Evolutionary conservation across 2,329 filamentous ascomycete species (phyloP).

Genomic region (Sclerotinia minor): DNA sequence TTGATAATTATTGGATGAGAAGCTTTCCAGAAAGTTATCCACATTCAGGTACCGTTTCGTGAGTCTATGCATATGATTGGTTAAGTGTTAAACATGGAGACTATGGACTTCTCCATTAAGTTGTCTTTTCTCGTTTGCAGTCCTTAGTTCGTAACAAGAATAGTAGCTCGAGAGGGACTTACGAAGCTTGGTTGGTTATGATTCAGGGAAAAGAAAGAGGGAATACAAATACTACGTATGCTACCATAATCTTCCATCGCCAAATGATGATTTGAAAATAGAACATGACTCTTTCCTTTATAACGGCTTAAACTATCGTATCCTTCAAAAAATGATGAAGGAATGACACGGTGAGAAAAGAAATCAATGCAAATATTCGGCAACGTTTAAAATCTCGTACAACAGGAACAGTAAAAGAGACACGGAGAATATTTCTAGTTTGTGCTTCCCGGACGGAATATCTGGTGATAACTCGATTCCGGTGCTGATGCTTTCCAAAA

Average conservation of each 20-base stretch:
- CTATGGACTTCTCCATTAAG: conserved; percentile 4
- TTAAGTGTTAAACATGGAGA: neutral
- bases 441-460: neutral
- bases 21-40: neutral
- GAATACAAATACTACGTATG: neutral
- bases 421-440: neutral
- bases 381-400: neutral
- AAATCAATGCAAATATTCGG: too few species aligned
- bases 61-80: neutral
- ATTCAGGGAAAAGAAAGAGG: conserved; percentile 1
- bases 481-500: neutral
- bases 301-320: neutral
- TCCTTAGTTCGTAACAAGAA: conserved; percentile 19
- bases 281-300: neutral
- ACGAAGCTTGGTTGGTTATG: conserved; percentile 16
- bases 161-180: neutral
- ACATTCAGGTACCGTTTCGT: conserved; percentile 19
- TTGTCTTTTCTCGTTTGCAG: conserved; percentile 16
- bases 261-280: conserved; percentile 5
- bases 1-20: conserved; percentile 1
- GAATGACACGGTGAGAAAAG: neutral
- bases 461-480: neutral
- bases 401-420: too few species aligned
- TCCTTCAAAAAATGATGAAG: neutral
- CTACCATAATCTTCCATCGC: conserved; percentile 5